A percentile compares a stretch with the other conserved stretches of the same genome.
phyloP scores from a whole-genome alignment of 2,329 filamentous ascomycete species.

The Aspergillus clavatus region DNA sequence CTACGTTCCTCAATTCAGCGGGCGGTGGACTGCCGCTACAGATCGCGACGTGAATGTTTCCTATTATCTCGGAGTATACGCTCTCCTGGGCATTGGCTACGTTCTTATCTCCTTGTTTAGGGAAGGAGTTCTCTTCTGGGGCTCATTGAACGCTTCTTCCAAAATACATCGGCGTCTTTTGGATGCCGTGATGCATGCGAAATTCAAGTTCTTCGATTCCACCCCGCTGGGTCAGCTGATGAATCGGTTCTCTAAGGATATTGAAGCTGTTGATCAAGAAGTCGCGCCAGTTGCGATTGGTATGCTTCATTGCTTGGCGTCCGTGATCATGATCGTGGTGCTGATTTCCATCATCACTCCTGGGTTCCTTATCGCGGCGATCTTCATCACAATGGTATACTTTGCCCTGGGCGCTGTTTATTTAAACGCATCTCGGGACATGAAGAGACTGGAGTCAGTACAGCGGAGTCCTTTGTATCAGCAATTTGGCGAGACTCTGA shows the following conservation, averaged over 20 bases:
- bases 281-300: constrained; percentile 86
- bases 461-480: constrained; percentile 94
- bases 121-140: constrained; percentile 86
- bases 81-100: constrained; percentile 69
- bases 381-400: constrained; percentile 81
- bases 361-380: constrained; percentile 77
- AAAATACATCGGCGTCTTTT: constrained; percentile 77
- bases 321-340: constrained; percentile 76
- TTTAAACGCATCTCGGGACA: constrained; percentile 83
- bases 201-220: constrained; percentile 96
- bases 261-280: constrained; percentile 92
- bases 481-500: constrained; percentile 93
- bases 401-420: constrained; percentile 82
- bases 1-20: constrained; percentile 26
- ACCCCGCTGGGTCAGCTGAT: constrained; percentile 94
- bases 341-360: constrained; percentile 87
- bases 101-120: constrained; percentile 76
- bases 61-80: constrained; percentile 83
- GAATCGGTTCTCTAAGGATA: constrained; percentile 97
- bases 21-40: constrained; percentile 11
- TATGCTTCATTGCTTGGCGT: constrained; percentile 61
- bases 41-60: constrained; percentile 62
- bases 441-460: constrained; percentile 91
- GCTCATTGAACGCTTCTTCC: constrained; percentile 81
- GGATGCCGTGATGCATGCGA: constrained; percentile 73